Evolutionary conservation across 1,284 basidiomycete species (phyloP).

Genomic region (Volvariella volvacea): DNA sequence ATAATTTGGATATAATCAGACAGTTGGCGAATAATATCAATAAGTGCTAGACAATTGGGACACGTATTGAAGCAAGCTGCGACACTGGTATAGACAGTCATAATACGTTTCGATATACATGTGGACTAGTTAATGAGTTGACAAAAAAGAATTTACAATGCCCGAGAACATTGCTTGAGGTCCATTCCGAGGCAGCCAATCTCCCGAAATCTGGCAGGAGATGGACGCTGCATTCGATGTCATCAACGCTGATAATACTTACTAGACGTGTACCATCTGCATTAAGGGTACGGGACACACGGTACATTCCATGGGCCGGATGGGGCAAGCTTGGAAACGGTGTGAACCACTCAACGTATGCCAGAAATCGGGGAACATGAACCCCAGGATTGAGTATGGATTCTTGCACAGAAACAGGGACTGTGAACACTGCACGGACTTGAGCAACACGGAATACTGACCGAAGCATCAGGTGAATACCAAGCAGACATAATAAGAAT

Average conservation of each 20-base stretch:
- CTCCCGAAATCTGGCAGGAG: constrained; percentile 11
- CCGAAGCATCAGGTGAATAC: no score
- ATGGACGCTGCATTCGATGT: constrained; percentile 7
- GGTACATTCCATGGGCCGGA: constrained; percentile 11
- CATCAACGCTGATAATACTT: not conserved
- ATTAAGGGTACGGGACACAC: constrained; percentile 5
- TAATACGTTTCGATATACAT: no score
- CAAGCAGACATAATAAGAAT: not conserved
- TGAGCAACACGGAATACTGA: constrained; percentile 9
- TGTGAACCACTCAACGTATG: constrained; percentile 16
- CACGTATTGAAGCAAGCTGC: no score
- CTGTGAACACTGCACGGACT: constrained; percentile 11
- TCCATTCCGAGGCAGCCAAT: constrained; percentile 9
- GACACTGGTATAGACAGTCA: no score
- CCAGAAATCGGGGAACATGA: constrained; percentile 9
- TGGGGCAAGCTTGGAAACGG: constrained; percentile 8
- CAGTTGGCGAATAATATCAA: no score
- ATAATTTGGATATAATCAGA: no score
- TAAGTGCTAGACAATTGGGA: no score
- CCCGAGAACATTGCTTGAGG: constrained; percentile 12
- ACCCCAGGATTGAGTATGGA: constrained; percentile 4
- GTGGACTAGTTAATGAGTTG: constrained; percentile 10
- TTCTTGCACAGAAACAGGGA: constrained; percentile 5
- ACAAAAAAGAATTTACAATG: constrained; percentile 9
- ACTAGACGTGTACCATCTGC: not conserved